phyloP scores from a whole-genome alignment of 2,329 filamentous ascomycete species.

The Leptographium wingfieldii region DNA sequence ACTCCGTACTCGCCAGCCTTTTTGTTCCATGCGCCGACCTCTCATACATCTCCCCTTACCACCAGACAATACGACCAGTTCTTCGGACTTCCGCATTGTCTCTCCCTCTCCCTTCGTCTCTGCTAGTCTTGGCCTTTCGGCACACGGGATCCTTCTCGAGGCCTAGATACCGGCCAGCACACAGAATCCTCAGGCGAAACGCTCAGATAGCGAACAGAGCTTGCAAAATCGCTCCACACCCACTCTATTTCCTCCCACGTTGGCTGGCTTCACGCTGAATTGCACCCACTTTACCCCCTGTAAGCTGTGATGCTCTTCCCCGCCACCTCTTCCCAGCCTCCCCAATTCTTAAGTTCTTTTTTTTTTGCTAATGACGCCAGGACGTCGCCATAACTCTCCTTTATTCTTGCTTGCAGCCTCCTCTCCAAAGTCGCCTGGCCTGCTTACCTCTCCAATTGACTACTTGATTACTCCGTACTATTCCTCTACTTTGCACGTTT shows the following conservation, averaged over 20 bases:
- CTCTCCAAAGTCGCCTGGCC: background rate
- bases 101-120: background rate
- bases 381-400: slow-evolving; percentile 3
- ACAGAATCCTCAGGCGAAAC: background rate
- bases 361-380: slow-evolving; percentile 10
- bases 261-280: slow-evolving; percentile 3
- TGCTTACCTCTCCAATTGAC: background rate
- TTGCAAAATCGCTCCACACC: slow-evolving; percentile 8
- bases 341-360: slow-evolving; percentile 7
- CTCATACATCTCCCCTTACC: background rate
- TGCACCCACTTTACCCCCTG: slow-evolving; percentile 6
- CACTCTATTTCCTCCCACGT: slow-evolving; percentile 2
- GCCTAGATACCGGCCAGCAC: background rate
- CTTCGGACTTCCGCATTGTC: background rate
- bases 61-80: background rate
- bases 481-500: background rate
- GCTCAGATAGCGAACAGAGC: slow-evolving; percentile 6
- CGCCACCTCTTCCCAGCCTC: slow-evolving; percentile 14
- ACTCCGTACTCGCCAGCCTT: background rate
- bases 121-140: too few relatives aligned
- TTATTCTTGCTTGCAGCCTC: background rate
- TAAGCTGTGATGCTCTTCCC: slow-evolving; percentile 7
- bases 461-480: background rate
- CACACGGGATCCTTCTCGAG: background rate
- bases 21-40: background rate